Percentiles rank a stretch among this genome's conserved stretches.
These are phyloP conservation scores for Penicillium brevicompactum DNA, from an alignment of 2,329 filamentous ascomycete species.

Conservation along the genomic window DNA sequence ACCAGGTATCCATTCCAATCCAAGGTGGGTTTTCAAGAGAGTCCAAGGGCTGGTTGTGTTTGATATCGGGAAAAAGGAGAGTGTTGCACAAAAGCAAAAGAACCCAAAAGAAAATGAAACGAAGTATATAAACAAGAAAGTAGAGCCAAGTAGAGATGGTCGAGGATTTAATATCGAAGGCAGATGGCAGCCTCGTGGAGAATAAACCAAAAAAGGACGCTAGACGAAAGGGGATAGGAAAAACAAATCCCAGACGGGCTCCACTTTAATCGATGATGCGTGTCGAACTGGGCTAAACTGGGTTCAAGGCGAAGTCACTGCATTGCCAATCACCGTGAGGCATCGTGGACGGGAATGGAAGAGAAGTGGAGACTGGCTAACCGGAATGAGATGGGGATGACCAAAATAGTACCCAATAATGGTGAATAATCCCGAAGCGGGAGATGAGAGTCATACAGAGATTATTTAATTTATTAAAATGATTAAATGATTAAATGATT, in stretches of 20 bases:
- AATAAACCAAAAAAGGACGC: slow-evolving; percentile 13
- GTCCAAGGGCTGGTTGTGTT: slow-evolving; percentile 10
- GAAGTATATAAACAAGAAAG: slow-evolving; percentile 3
- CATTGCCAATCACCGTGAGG: too few species aligned
- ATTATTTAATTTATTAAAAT: too few species aligned
- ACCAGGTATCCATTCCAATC: slow-evolving; percentile 26
- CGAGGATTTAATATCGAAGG: slow-evolving; percentile 43
- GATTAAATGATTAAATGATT: too few species aligned
- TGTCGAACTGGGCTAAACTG: not conserved
- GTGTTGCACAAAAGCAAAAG: slow-evolving; percentile 7
- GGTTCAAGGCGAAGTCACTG: too few species aligned
- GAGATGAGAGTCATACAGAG: too few species aligned
- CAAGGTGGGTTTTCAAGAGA: slow-evolving; percentile 3
- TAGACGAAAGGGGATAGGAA: slow-evolving; percentile 17
- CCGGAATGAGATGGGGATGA: too few species aligned
- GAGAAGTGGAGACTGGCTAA: too few species aligned
- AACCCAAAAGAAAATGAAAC: not conserved
- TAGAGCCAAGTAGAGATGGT: slow-evolving; percentile 26
- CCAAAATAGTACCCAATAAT: too few species aligned
- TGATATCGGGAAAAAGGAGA: slow-evolving; percentile 13
- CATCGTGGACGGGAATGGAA: too few species aligned
- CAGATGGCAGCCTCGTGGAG: slow-evolving; percentile 38
- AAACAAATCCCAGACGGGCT: slow-evolving; percentile 10
- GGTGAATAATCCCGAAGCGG: not conserved
- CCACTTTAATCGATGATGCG: slow-evolving; percentile 12